These are phyloP conservation scores for Dothiorella sarmentorum DNA, from an alignment of 2,329 filamentous ascomycete genomes.

Conservation along the genomic window DNA sequence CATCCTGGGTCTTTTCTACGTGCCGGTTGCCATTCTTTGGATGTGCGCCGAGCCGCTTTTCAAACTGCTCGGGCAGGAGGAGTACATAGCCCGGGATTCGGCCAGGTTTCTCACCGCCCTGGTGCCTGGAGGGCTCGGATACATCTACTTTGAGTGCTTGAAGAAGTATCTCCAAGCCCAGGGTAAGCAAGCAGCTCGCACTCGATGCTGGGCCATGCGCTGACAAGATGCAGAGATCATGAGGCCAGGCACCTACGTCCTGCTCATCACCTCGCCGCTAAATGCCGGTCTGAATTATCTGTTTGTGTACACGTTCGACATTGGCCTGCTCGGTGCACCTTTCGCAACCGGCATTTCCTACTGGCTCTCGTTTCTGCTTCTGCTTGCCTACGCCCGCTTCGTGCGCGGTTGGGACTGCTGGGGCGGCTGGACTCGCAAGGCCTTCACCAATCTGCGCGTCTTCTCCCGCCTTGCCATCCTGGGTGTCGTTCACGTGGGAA, in stretches of 20 bases:
- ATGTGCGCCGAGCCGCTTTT: conserved; percentile 72
- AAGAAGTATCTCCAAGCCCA: conserved; percentile 59
- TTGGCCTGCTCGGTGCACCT: conserved; percentile 76
- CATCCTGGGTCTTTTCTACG: conserved; percentile 68
- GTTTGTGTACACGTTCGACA: conserved; percentile 67
- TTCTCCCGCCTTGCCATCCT: conserved; percentile 73
- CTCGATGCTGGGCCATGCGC: not conserved
- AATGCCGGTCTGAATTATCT: conserved; percentile 60
- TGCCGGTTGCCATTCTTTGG: conserved; percentile 71
- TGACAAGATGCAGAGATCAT: conserved; percentile 51
- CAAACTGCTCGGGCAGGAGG: conserved; percentile 69
- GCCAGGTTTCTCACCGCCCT: conserved; percentile 69
- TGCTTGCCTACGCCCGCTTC: conserved; percentile 70
- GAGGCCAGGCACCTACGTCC: conserved; percentile 61
- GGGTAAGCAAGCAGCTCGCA: conserved; percentile 37
- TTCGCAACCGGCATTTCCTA: conserved; percentile 81
- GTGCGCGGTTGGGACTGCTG: conserved; percentile 72
- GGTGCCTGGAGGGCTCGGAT: conserved; percentile 78
- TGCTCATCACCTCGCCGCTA: conserved; percentile 59
- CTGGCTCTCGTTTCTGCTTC: conserved; percentile 75
- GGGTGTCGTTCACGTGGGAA: conserved; percentile 79
- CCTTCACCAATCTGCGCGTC: conserved; percentile 62
- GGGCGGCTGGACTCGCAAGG: conserved; percentile 67
- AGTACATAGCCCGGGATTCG: conserved; percentile 70
- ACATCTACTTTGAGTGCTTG: conserved; percentile 82